phyloP scores from a whole-genome alignment of 257 asterid genomes.

The Cordia subcordata region DNA sequence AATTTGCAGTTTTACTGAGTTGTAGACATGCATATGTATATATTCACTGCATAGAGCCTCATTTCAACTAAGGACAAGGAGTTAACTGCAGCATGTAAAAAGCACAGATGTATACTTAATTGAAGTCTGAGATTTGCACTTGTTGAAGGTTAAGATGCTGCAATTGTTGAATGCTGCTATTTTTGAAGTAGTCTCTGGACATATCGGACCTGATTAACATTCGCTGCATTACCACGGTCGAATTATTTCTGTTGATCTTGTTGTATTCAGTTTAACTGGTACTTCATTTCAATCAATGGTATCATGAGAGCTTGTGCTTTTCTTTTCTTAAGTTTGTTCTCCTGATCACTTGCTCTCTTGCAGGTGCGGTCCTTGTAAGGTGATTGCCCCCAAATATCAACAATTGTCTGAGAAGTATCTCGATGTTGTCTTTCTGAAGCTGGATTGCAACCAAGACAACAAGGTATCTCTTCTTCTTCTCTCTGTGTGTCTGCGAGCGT shows the following conservation, averaged over 20 bases:
- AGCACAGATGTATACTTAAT: too few relatives aligned
- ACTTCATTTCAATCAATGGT: not conserved
- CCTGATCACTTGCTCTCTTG: too few relatives aligned
- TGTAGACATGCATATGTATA: not conserved
- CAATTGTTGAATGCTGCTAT: too few relatives aligned
- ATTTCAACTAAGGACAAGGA: too few relatives aligned
- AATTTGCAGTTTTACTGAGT: not conserved
- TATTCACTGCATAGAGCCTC: too few relatives aligned
- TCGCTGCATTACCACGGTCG: not conserved
- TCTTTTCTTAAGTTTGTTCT: not conserved
- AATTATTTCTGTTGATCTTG: not conserved
- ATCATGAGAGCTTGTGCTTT: not conserved
- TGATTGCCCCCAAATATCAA: slow-evolving; percentile 74
- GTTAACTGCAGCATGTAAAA: too few relatives aligned
- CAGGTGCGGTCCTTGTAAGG: slow-evolving; percentile 98
- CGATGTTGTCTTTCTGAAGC: slow-evolving; percentile 78
- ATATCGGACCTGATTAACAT: not conserved
- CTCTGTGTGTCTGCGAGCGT: not conserved
- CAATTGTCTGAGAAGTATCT: slow-evolving; percentile 52
- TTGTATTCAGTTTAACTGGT: too few relatives aligned
- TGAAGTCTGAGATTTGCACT: too few relatives aligned
- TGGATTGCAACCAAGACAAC: slow-evolving; percentile 92
- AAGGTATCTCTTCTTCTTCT: slow-evolving; percentile 31
- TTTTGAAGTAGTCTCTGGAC: not conserved
- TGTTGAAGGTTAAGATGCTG: too few relatives aligned